Evolutionary conservation across 169 alveolate genomes (phyloP).

Genomic region (Eimeria necatrix): DNA sequence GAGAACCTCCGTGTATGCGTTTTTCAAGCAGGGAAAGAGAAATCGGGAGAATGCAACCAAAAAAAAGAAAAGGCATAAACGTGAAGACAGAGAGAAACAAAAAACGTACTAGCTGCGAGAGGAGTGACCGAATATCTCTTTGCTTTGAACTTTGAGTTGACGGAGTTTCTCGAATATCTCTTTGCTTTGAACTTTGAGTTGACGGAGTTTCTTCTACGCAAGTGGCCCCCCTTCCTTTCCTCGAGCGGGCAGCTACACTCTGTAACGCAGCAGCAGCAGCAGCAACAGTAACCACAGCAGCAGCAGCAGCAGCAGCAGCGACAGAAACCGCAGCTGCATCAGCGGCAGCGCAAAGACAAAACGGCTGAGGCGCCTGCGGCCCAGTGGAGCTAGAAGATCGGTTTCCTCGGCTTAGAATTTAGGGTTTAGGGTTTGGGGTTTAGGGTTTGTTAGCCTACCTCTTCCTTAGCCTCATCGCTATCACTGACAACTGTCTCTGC

Average conservation of each 20-base stretch:
- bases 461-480: neutral
- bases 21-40: no score
- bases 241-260: neutral
- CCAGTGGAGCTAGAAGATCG: no score
- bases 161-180: neutral
- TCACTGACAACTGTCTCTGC: neutral
- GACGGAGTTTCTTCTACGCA: neutral
- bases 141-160: neutral
- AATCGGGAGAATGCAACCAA: no score
- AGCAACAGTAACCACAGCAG: no score
- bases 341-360: neutral
- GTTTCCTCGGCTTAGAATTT: no score
- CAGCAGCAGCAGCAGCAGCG: no score
- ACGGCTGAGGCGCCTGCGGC: neutral
- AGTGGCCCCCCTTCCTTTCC: neutral
- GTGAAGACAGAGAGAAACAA: neutral
- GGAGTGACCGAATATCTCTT: conserved; percentile 27
- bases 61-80: no score
- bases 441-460: neutral
- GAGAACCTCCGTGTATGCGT: conserved; percentile 38
- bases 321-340: neutral
- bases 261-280: neutral
- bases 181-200: neutral
- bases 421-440: no score
- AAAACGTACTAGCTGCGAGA: neutral